Conservation (phyloP, 2,329 filamentous ascomycete genomes). For the Diaporthe batatas region DNA sequence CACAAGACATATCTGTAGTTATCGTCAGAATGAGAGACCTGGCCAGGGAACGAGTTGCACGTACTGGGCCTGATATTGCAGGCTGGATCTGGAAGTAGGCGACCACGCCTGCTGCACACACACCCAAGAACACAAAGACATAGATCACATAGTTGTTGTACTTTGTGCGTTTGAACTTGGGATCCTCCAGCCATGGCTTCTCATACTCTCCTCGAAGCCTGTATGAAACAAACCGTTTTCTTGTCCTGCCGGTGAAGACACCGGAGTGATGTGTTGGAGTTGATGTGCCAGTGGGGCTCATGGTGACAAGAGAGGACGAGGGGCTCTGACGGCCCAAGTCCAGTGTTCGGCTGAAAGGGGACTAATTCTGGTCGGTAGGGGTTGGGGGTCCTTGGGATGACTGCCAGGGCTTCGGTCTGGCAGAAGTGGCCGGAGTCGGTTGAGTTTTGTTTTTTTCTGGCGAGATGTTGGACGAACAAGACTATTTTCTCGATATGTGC, state of each 20-base stretch:
- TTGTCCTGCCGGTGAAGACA: slow-evolving; percentile 32
- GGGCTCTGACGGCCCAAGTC: slow-evolving; percentile 4
- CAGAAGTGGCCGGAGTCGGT: neutral
- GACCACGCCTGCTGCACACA: slow-evolving; percentile 52
- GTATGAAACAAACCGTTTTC: slow-evolving; percentile 51
- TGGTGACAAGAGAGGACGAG: slow-evolving; percentile 5
- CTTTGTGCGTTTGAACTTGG: slow-evolving; percentile 50
- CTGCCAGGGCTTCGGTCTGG: slow-evolving; percentile 1
- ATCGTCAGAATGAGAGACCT: slow-evolving; percentile 17
- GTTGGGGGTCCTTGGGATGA: slow-evolving; percentile 1
- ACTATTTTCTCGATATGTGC: neutral
- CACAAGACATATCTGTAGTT: slow-evolving; percentile 57
- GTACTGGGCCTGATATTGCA: slow-evolving; percentile 44
- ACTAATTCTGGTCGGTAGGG: neutral
- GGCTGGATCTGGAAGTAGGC: slow-evolving; percentile 50
- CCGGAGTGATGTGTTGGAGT: slow-evolving; percentile 37
- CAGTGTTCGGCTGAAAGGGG: neutral
- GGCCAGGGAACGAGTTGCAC: neutral
- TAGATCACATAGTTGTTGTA: slow-evolving; percentile 54
- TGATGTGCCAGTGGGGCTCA: slow-evolving; percentile 35
- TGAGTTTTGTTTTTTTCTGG: slow-evolving; percentile 7
- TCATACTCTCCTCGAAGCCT: slow-evolving; percentile 53
- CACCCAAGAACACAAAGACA: slow-evolving; percentile 50
- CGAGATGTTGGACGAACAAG: neutral
- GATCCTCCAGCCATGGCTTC: slow-evolving; percentile 56